Evolutionary conservation across 371 early-diverging fungal species (phyloP).

Genomic region (Actinomortierella wolfii): DNA sequence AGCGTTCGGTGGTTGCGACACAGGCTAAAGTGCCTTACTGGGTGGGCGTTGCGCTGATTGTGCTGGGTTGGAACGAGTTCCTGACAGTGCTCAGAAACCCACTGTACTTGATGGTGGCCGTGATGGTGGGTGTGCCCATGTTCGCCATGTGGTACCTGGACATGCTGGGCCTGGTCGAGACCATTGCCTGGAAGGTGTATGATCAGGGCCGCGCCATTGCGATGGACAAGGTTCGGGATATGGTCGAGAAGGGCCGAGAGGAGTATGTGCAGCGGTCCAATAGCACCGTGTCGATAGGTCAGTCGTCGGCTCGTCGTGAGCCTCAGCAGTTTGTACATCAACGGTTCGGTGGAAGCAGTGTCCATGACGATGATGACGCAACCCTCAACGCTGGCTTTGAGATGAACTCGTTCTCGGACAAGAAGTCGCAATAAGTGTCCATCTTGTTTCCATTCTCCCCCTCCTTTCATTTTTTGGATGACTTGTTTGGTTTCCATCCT

Average conservation of each 20-base stretch:
- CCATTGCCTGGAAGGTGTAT: constrained; percentile 48
- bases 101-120: constrained; percentile 69
- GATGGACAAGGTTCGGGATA: constrained; percentile 30
- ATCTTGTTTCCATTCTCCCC: no score
- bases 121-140: constrained; percentile 56
- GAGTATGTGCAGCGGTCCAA: no score
- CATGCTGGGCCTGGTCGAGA: constrained; percentile 68
- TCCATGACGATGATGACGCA: no score
- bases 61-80: constrained; percentile 95
- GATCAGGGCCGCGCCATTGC: constrained; percentile 36
- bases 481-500: no score
- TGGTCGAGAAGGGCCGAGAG: constrained; percentile 28
- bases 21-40: constrained; percentile 88
- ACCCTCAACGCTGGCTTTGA: no score
- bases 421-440: no score
- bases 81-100: constrained; percentile 83
- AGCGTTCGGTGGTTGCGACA: constrained; percentile 89
- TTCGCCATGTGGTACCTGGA: constrained; percentile 68
- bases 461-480: no score
- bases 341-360: no score
- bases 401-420: no score
- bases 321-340: no score
- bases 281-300: no score
- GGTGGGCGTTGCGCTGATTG: constrained; percentile 76
- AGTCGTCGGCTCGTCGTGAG: no score